Evolutionary conservation across 345 rosid genomes (phyloP).

Genomic region (Chamaenerion angustifolium): DNA sequence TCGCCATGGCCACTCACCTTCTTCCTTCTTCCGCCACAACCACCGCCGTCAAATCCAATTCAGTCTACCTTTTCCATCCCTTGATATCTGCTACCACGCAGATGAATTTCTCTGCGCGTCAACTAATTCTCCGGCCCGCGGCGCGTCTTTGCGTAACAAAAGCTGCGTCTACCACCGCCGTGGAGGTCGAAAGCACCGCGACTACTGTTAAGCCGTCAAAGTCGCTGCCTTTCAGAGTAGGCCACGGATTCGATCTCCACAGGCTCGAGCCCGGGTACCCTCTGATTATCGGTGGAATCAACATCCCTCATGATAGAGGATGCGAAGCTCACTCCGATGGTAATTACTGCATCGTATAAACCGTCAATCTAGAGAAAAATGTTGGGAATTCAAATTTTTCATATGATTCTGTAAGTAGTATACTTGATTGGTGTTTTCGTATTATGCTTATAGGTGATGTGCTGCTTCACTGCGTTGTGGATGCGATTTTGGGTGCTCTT

Average conservation of each 20-base stretch:
- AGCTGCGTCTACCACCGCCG: conserved; percentile 24
- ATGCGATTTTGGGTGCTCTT: conserved; percentile 89
- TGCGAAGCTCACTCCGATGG: conserved; percentile 99
- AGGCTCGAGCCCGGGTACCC: conserved; percentile 89
- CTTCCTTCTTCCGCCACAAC: conserved; percentile 31
- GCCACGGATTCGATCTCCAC: conserved; percentile 95
- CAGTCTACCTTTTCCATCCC: conserved; percentile 8
- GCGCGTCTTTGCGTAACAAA: conserved; percentile 15
- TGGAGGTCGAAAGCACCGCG: conserved; percentile 31
- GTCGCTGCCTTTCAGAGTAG: conserved; percentile 72
- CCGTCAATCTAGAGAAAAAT: neutral
- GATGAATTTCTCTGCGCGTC: conserved; percentile 6
- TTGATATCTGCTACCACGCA: conserved; percentile 7
- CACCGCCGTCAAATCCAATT: conserved; percentile 12
- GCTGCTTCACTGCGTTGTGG: conserved; percentile 93
- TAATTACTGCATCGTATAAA: conserved; percentile 7
- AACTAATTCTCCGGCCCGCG: conserved; percentile 6
- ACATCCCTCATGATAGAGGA: conserved; percentile 89
- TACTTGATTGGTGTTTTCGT: conserved; percentile 3
- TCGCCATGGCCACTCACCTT: conserved; percentile 8
- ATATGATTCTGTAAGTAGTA: neutral
- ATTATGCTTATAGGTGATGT: conserved; percentile 67
- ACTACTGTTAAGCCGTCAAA: conserved; percentile 25
- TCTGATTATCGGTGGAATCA: conserved; percentile 82
- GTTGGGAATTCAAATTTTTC: neutral